Evolutionary conservation across 2,329 filamentous ascomycete genomes (phyloP).

Genomic region (Hymenoscyphus occultus): DNA sequence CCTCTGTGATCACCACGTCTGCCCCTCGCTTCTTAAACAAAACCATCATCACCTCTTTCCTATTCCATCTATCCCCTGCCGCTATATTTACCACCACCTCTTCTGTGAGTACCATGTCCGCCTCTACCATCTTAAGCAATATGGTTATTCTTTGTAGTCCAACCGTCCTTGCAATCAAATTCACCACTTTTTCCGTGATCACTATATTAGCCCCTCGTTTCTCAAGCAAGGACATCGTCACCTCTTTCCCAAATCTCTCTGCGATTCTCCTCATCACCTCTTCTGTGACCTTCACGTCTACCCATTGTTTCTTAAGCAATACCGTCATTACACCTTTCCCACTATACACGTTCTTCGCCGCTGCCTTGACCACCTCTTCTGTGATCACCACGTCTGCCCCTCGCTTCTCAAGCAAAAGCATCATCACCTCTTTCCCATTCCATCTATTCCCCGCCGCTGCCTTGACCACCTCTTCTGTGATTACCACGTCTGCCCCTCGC

Average conservation of each 20-base stretch:
- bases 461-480: too few species aligned
- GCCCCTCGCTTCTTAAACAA: background rate
- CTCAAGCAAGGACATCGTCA: background rate
- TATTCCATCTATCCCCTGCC: background rate
- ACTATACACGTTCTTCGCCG: background rate
- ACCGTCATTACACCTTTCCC: background rate
- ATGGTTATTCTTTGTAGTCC: too few species aligned
- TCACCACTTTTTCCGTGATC: constrained; percentile 6
- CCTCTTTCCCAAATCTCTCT: background rate
- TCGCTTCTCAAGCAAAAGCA: background rate
- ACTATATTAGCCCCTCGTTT: background rate
- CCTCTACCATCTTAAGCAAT: too few species aligned
- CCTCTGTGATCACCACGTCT: too few species aligned
- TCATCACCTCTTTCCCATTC: too few species aligned
- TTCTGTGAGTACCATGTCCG: too few species aligned
- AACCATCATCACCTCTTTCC: background rate
- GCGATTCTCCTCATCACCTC: background rate
- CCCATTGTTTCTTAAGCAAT: background rate
- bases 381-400: background rate
- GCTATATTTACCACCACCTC: background rate
- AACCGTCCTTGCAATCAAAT: too few species aligned
- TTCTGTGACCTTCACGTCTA: constrained; percentile 1
- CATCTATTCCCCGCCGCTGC: too few species aligned
- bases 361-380: background rate
- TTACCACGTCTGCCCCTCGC: too few species aligned